Percentiles rank a stretch among this genome's conserved stretches.
phyloP scores from a whole-genome alignment of 2,329 filamentous ascomycete genomes.

The Venturia effusa region DNA sequence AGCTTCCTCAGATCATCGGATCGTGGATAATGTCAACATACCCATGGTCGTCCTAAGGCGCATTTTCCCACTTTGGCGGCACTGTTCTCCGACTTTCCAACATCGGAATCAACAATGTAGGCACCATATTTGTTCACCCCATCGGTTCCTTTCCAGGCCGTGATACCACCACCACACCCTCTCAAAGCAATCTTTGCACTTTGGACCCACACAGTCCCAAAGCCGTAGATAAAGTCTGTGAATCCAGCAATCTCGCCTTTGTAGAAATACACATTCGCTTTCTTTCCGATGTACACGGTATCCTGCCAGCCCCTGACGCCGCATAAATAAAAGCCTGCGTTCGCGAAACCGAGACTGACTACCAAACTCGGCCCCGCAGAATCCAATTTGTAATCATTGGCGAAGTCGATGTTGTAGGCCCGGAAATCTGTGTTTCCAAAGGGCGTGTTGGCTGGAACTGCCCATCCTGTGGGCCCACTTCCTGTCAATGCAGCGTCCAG shows the following conservation, averaged over 20 bases:
- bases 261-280: constrained; percentile 56
- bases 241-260: constrained; percentile 50
- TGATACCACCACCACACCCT: constrained; percentile 54
- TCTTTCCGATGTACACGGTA: constrained; percentile 56
- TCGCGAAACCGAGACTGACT: constrained; percentile 50
- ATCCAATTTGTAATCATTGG: constrained; percentile 46
- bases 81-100: constrained; percentile 42
- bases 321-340: constrained; percentile 56
- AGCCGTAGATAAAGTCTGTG: constrained; percentile 60
- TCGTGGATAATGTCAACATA: background rate
- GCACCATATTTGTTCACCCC: constrained; percentile 60
- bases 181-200: constrained; percentile 44
- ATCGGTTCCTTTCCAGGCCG: constrained; percentile 57
- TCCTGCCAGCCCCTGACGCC: constrained; percentile 60
- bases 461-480: constrained; percentile 48
- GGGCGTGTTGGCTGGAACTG: constrained; percentile 49
- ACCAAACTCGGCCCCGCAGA: constrained; percentile 49
- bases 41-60: constrained; percentile 50
- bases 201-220: constrained; percentile 53
- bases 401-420: constrained; percentile 56
- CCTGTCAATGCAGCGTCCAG: constrained; percentile 53
- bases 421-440: constrained; percentile 55
- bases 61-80: constrained; percentile 37
- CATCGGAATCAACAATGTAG: constrained; percentile 47
- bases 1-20: background rate